A percentile compares a stretch with the other conserved stretches of the same genome.
These are phyloP conservation scores for Isatis tinctoria DNA, from an alignment of 345 rosid genomes.

Conservation along the genomic window DNA sequence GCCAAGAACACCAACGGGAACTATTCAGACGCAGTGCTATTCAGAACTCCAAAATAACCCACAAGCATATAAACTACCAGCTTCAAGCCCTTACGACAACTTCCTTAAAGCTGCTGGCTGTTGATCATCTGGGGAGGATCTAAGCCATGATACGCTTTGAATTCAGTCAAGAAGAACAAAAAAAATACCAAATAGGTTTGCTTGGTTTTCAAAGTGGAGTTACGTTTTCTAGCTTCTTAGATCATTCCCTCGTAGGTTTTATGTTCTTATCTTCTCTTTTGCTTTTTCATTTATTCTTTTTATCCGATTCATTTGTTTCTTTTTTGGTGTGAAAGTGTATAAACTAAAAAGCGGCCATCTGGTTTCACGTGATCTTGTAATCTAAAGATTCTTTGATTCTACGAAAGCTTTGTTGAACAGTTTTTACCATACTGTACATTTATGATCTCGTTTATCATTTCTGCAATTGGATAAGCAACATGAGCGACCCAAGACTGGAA, in stretches of 20 bases:
- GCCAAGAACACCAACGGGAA: constrained; percentile 26
- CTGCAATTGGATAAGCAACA: neutral
- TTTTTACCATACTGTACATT: constrained; percentile 5
- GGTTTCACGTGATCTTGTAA: constrained; percentile 9
- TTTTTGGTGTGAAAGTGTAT: constrained; percentile 16
- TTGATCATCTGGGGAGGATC: constrained; percentile 16
- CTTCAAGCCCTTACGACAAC: constrained; percentile 34
- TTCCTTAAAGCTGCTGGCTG: constrained; percentile 43
- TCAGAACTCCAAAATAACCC: constrained; percentile 21
- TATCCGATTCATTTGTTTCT: constrained; percentile 27
- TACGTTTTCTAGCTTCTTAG: constrained; percentile 4
- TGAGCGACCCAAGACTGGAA: neutral
- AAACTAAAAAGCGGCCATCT: neutral
- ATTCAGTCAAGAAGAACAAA: neutral
- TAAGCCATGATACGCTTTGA: neutral
- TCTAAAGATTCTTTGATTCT: constrained; percentile 11
- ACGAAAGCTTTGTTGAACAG: neutral
- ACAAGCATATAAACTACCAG: constrained; percentile 31
- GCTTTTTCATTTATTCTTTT: constrained; percentile 11
- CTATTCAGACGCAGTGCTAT: constrained; percentile 30
- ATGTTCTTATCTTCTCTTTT: neutral
- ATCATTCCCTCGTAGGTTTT: constrained; percentile 17
- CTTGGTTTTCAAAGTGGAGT: constrained; percentile 17
- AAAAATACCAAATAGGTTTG: neutral
- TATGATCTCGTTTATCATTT: neutral